Percentiles rank a stretch among this genome's conserved stretches.
These are phyloP conservation scores for Saprolegnia diclina DNA, from an alignment of 352 stramenopile genomes.

Conservation along the genomic window DNA sequence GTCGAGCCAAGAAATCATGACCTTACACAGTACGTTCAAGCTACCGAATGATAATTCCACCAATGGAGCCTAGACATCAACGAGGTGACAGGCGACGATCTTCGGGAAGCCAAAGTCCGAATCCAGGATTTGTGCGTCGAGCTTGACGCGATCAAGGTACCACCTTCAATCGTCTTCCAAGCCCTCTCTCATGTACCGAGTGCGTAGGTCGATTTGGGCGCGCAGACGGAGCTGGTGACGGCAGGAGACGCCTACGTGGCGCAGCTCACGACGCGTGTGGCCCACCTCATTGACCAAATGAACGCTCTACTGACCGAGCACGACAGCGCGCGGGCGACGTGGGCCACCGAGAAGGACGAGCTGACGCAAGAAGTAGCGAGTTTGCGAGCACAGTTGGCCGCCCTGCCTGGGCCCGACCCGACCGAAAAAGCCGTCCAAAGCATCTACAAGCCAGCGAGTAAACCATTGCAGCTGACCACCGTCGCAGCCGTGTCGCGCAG, in stretches of 20 bases:
- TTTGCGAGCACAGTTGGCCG: not conserved
- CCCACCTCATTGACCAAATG: not conserved
- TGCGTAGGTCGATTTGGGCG: conserved; percentile 1
- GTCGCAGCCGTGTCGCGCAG: not conserved
- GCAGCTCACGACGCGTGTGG: not conserved
- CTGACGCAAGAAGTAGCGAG: not conserved
- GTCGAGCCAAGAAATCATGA: conserved; percentile 4
- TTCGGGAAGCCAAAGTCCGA: not conserved
- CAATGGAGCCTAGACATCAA: conserved; percentile 3
- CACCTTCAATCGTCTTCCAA: too few relatives aligned
- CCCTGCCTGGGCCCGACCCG: not conserved
- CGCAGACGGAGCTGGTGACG: conserved; percentile 7
- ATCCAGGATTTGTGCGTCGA: conserved; percentile 3
- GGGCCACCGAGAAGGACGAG: not conserved
- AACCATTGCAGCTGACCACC: not conserved
- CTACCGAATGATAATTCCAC: not conserved
- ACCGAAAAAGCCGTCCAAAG: not conserved
- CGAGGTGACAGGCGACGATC: not conserved
- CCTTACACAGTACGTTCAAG: not conserved
- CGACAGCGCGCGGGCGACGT: not conserved
- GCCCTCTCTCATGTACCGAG: too few relatives aligned
- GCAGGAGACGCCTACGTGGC: conserved; percentile 8
- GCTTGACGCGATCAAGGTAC: not conserved
- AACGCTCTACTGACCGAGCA: not conserved
- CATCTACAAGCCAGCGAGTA: not conserved